Evolutionary conservation across 495 filamentous ascomycete species (phyloP).

Genomic region (Penicillium flavigenum): DNA sequence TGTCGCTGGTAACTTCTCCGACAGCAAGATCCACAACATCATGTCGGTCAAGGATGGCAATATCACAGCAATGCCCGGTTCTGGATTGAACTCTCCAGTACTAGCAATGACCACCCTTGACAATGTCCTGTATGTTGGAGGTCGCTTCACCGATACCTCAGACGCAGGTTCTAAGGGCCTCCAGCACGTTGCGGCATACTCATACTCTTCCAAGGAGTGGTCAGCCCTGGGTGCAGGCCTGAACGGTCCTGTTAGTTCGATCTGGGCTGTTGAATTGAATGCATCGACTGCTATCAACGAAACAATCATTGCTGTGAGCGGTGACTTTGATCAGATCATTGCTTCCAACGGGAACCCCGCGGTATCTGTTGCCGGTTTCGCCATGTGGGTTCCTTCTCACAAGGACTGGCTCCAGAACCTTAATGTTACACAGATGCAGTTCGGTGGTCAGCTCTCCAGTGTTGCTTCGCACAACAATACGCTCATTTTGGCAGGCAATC

Average conservation of each 20-base stretch:
- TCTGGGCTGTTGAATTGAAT: conserved; percentile 80
- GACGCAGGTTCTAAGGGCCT: conserved; percentile 60
- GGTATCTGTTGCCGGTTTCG: conserved; percentile 70
- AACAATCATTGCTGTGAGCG: conserved; percentile 74
- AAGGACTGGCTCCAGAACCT: conserved; percentile 88
- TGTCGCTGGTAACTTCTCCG: conserved; percentile 83
- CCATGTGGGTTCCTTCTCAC: conserved; percentile 88
- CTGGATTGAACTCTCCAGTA: conserved; percentile 82
- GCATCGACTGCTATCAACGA: conserved; percentile 68
- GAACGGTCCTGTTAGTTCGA: conserved; percentile 69
- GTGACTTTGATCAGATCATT: conserved; percentile 71
- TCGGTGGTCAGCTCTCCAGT: conserved; percentile 70
- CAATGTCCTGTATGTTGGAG: conserved; percentile 75
- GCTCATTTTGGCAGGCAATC: conserved; percentile 72
- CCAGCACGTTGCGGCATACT: conserved; percentile 72
- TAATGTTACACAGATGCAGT: conserved; percentile 58
- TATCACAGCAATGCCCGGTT: conserved; percentile 58
- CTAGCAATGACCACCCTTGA: conserved; percentile 63
- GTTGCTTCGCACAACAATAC: conserved; percentile 60
- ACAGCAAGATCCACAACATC: conserved; percentile 64
- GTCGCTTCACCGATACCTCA: conserved; percentile 76
- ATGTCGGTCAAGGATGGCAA: conserved; percentile 68
- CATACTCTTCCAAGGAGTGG: conserved; percentile 68
- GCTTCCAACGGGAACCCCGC: conserved; percentile 61
- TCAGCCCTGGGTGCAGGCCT: conserved; percentile 79